phyloP scores from a whole-genome alignment of 164 flowering plant species.

The Vitis vinifera region ASM3070453v1 NC_081810.1:23868001-23868500 shows the following conservation, averaged over 20 bases:
- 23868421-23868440: background rate
- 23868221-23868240: background rate
- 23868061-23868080: conserved; percentile 89
- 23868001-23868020: conserved; percentile 95
- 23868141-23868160: conserved; percentile 68
- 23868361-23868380: conserved; percentile 90
- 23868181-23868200: background rate
- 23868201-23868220: background rate
- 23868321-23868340: conserved; percentile 89
- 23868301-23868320: conserved; percentile 72
- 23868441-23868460: no score
- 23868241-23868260: conserved; percentile 6
- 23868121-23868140: conserved; percentile 93
- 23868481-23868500: background rate
- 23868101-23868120: conserved; percentile 70
- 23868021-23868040: conserved; percentile 82
- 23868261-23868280: conserved; percentile 74
- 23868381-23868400: conserved; percentile 89
- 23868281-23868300: conserved; percentile 93
- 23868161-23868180: background rate
- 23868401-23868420: conserved; percentile 3
- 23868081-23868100: conserved; percentile 80
- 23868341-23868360: conserved; percentile 82
- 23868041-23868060: conserved; percentile 91
- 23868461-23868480: no score